Evolutionary conservation across 371 early-diverging fungal species (phyloP).

Genomic region (Thermomucor indicae-seudaticae): DNA sequence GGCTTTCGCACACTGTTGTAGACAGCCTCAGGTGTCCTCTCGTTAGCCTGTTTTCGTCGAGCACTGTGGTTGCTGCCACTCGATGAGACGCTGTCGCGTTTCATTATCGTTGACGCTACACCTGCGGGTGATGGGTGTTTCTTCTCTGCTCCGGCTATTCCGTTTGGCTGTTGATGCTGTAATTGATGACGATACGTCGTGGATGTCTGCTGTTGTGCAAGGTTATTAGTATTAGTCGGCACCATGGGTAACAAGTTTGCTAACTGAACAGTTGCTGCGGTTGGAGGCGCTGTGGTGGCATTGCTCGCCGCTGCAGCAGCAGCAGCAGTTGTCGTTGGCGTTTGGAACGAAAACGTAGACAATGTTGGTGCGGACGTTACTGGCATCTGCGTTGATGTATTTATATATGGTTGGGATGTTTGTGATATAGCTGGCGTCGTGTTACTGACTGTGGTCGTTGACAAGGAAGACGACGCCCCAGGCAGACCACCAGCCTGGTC

Average conservation of each 20-base stretch:
- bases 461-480: not conserved
- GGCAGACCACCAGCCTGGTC: not conserved
- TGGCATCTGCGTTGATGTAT: too few species aligned
- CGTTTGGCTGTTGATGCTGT: not conserved
- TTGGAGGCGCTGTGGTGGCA: not conserved
- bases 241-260: not conserved
- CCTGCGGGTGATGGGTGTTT: not conserved
- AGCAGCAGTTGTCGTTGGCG: not conserved
- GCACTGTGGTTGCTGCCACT: slow-evolving; percentile 2
- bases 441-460: not conserved
- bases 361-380: too few species aligned
- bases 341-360: too few species aligned
- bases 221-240: too few species aligned
- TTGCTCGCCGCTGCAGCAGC: not conserved
- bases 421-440: not conserved
- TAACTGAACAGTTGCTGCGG: too few species aligned
- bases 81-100: slow-evolving; percentile 6
- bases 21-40: slow-evolving; percentile 65
- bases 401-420: too few species aligned
- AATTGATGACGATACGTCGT: not conserved
- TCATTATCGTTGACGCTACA: not conserved
- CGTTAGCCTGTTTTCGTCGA: slow-evolving; percentile 20
- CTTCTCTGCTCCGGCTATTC: not conserved
- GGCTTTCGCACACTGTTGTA: slow-evolving; percentile 73
- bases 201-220: not conserved